phyloP scores from a whole-genome alignment of 202 grass and related monocot genomes.

The Thinopyrum obtusiflorum region DNA sequence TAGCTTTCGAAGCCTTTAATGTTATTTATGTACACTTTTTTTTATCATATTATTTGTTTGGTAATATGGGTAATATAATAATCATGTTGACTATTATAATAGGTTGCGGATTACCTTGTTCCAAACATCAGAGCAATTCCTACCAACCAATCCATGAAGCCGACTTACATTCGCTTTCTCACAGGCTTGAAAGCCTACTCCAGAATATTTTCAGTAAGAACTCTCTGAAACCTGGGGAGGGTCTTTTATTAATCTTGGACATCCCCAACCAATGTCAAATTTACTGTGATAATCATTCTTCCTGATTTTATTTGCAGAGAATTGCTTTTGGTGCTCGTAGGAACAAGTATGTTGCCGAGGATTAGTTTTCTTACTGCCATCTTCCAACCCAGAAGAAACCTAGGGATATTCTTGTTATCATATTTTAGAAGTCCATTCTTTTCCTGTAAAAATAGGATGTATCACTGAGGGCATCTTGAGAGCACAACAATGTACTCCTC shows the following conservation, averaged over 20 bases:
- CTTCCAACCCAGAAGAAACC: slow-evolving; percentile 38
- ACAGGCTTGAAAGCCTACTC: slow-evolving; percentile 98
- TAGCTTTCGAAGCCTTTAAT: slow-evolving; percentile 2
- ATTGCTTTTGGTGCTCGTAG: slow-evolving; percentile 90
- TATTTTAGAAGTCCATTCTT: slow-evolving; percentile 37
- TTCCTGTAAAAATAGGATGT: slow-evolving; percentile 38
- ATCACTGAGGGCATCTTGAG: slow-evolving; percentile 6
- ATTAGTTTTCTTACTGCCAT: slow-evolving; percentile 47
- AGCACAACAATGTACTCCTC: slow-evolving; percentile 13
- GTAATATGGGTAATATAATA: slow-evolving; percentile 1
- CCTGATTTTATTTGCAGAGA: slow-evolving; percentile 58
- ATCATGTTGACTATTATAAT: slow-evolving; percentile 18
- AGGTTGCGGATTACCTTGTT: slow-evolving; percentile 92
- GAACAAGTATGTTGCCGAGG: slow-evolving; percentile 85
- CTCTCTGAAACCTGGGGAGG: neutral
- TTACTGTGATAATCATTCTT: slow-evolving; percentile 22
- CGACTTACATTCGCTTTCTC: slow-evolving; percentile 94
- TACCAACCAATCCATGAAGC: slow-evolving; percentile 78
- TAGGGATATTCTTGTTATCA: slow-evolving; percentile 38
- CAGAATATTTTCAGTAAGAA: slow-evolving; percentile 89
- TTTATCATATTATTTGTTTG: neutral
- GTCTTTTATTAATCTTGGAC: slow-evolving; percentile 25
- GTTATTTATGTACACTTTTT: slow-evolving; percentile 2
- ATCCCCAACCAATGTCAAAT: slow-evolving; percentile 13
- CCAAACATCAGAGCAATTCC: slow-evolving; percentile 73